Evolutionary conservation across 306 rosid genomes (phyloP), one percentile per base, ranked within the genome.

Genomic region (Prunus campanulata): DNA sequence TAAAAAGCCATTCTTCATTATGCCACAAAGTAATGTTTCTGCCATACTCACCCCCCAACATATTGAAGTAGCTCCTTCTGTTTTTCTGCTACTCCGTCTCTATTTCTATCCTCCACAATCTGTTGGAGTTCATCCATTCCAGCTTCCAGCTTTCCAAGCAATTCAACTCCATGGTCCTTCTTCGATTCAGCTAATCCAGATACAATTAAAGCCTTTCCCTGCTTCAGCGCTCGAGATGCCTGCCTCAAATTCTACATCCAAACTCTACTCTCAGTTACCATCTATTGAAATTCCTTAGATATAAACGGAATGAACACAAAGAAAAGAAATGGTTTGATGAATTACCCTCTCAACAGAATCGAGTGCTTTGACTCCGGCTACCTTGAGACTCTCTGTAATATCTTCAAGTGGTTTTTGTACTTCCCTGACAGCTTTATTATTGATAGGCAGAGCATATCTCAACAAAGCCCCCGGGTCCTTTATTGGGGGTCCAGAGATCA

Each of bases 331-430:
- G 25, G 68, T 64, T 68, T 71, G 72, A 60, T 63, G 81, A 51
- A 86, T 86, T 89, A 95, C 99, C 84, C 99, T 89, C 83, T 90
- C 97, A 52, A 88, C 92, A 1, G 97, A 92, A 78, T 95, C 99
- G 47, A 92, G 96, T 63, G 99, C 99, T 71, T 79, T 92, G 82
- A 81, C 87, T 82, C 99, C 99, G 29, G 97, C 80, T 69, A 92
- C 56, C 83, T 95, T 92, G 71, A 95, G 97, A 81, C 97, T 89
- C 9, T 95, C 97, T 10, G 97, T 88, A 70, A 92, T 90, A 84
- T 95, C 99, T 87, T 95, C 99, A 48, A 95, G 97, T 18, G 97
- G 97, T 64, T 92, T 95, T 78, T 95, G 97, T 15, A 95, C 97
- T 84, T 95, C 99, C 87, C 99, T 84, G 39, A 95, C 83, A 22